Evolutionary conservation across 2,329 filamentous ascomycete genomes (phyloP), one percentile per base, ranked within the genome.

Genomic region (Fusarium sp.): DNA sequence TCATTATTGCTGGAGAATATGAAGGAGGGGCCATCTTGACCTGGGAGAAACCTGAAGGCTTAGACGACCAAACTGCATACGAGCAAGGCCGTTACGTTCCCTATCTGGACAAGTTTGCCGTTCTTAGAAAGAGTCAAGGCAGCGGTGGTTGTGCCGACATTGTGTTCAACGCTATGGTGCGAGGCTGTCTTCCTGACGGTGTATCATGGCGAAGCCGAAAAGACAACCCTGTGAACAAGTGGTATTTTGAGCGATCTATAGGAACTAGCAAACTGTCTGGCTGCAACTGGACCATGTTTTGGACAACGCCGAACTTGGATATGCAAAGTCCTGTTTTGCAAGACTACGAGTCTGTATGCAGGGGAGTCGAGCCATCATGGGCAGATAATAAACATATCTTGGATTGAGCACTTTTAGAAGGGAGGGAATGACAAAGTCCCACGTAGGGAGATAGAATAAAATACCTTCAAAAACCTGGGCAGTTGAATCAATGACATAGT

Each of bases 281-380:
- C n/a, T 92, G 87, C 45, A 90, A 94, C 71, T 99, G 96, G 96
- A 93, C 94, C 5, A 97, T 98, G 94, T 99, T 99, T 75, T 99
- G 96, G 94, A 99, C 96, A 3, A 96, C 92, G 2, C 84, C 87
- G 1, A 87, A 88, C 46, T 83, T 90, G 56, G 81, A 88, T 43
- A 80, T 86, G 46, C 83, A 86, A 61, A 80, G 83, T 35, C 79
- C 82, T 62, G 83, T 80, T 47, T 87, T 93, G 64, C 76, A 78
- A 61, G 91, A 94, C 75, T 94, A 94, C 74, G 90, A 93, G 76
- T 84, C 84, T 53, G 91, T 94, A n/a, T 94, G 92, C 75, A 85
- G 90, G 56, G 79, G 80, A 15, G 84, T 91, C 33, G 79, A 84
- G 62, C 88, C 89, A 14, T 89, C 87, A 9, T 91, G 89, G 89